A percentile compares a stretch with the other conserved stretches of the same genome.
Conservation (phyloP, 225 moss, liverwort and hornwort species). For the Thuidium tamariscinum region DNA sequence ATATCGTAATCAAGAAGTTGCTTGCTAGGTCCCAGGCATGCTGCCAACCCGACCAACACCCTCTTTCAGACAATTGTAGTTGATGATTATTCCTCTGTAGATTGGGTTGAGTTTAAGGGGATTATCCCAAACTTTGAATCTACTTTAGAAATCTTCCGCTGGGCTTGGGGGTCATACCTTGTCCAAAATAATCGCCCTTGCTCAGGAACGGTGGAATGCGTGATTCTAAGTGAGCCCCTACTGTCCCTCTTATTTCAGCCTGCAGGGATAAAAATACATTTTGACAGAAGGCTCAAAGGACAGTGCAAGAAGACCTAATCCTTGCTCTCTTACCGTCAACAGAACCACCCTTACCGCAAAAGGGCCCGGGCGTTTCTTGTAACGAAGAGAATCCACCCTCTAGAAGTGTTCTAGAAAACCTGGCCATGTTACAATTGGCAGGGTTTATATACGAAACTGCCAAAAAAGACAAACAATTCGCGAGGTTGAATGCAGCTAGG, state of each 20-base stretch:
- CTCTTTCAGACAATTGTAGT: background rate
- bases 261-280: background rate
- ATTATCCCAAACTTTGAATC: background rate
- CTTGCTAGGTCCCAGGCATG: constrained; percentile 15
- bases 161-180: constrained; percentile 22
- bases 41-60: constrained; percentile 21
- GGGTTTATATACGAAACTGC: background rate
- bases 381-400: background rate
- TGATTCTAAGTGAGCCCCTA: background rate
- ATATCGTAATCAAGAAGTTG: constrained; percentile 29
- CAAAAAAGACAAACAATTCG: background rate
- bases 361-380: background rate
- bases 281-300: background rate
- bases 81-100: background rate
- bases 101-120: background rate
- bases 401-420: background rate
- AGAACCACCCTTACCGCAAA: background rate
- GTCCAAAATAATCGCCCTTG: constrained; percentile 62
- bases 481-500: background rate
- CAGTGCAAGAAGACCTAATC: background rate
- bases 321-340: background rate
- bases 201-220: constrained; percentile 4
- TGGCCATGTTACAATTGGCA: background rate
- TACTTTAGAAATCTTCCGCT: background rate
- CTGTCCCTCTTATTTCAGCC: constrained; percentile 8